Percentiles rank a stretch among this genome's conserved stretches.
phyloP scores from a whole-genome alignment of 2,329 filamentous ascomycete species.

The Byssothecium circinans region DNA sequence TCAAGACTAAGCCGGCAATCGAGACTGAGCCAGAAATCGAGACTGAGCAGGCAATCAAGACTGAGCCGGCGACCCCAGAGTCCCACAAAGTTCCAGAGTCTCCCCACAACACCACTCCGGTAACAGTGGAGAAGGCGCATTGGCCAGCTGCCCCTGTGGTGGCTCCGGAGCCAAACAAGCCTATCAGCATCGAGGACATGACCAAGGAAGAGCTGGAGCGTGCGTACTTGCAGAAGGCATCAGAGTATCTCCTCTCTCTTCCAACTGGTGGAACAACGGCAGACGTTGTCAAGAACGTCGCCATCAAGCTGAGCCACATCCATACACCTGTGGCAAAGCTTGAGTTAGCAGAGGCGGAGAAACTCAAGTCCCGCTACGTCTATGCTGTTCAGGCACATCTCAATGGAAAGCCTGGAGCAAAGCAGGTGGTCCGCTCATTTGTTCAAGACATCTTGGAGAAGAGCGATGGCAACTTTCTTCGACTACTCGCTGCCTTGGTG shows the following conservation, averaged over 20 bases:
- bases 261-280: not conserved
- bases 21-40: too few species aligned
- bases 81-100: not conserved
- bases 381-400: conserved; percentile 25
- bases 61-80: not conserved
- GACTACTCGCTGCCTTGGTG: conserved; percentile 23
- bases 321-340: conserved; percentile 12
- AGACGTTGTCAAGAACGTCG: conserved; percentile 14
- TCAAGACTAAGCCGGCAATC: not conserved
- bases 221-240: conserved; percentile 5
- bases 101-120: not conserved
- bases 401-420: conserved; percentile 17
- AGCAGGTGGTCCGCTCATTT: conserved; percentile 9
- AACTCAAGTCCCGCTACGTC: conserved; percentile 18
- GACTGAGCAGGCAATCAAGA: not conserved
- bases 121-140: not conserved
- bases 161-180: not conserved
- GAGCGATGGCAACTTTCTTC: conserved; percentile 25
- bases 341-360: conserved; percentile 9
- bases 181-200: too few species aligned
- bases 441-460: conserved; percentile 20
- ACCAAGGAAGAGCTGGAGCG: not conserved
- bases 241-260: conserved; percentile 55
- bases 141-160: not conserved
- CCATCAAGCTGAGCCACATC: conserved; percentile 18